Evolutionary conservation across 129 eudicot species (phyloP).

Genomic region (Pulicaria dysenterica): DNA sequence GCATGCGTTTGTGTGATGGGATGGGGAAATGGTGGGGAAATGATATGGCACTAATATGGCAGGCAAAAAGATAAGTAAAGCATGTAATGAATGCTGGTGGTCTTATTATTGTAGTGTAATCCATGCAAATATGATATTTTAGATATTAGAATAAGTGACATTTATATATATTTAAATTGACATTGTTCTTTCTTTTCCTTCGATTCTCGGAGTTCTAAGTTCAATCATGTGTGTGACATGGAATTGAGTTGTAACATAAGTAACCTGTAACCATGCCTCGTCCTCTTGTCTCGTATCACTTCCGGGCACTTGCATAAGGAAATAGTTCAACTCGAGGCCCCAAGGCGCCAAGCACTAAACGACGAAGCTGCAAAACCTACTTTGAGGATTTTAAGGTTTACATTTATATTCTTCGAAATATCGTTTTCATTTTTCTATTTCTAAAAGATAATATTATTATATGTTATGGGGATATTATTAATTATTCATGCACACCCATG

Average conservation of each 20-base stretch:
- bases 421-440: not conserved
- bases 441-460: constrained; percentile 7
- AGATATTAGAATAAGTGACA: too few relatives aligned
- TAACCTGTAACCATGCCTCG: constrained; percentile 19
- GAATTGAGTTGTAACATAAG: constrained; percentile 30
- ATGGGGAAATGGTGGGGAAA: too few relatives aligned
- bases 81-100: too few relatives aligned
- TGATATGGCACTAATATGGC: too few relatives aligned
- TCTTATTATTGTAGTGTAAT: too few relatives aligned
- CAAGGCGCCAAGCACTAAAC: constrained; percentile 32
- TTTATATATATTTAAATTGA: too few relatives aligned
- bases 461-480: constrained; percentile 29
- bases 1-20: too few relatives aligned
- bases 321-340: not conserved
- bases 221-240: constrained; percentile 37
- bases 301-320: constrained; percentile 26
- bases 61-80: too few relatives aligned
- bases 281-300: constrained; percentile 18
- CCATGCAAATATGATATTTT: too few relatives aligned
- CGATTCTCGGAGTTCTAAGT: too few relatives aligned
- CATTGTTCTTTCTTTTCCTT: too few relatives aligned
- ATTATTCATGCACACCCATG: constrained; percentile 29
- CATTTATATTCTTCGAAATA: not conserved
- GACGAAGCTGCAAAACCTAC: constrained; percentile 25
- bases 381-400: constrained; percentile 48